Evolutionary conservation across 768 basidiomycete genomes (phyloP), one percentile per base, ranked within the genome.

Genomic region (Macrocybe gigantea): DNA sequence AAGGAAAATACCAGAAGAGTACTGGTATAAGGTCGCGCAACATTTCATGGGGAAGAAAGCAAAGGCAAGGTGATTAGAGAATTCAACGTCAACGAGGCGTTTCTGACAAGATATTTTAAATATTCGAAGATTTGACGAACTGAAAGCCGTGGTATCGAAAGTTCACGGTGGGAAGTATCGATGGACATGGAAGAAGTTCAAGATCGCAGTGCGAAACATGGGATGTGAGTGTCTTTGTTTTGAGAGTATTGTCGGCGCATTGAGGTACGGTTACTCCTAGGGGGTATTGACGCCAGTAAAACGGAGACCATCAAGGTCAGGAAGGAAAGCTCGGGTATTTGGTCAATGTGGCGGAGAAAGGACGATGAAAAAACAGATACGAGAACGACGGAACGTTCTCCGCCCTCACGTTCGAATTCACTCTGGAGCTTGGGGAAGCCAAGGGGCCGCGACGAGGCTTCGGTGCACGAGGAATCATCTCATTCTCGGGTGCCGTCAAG

Each of bases 121-220:
- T 22, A 4, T 31, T 31, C 44, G 35, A 43, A 78, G 81, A 49
- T 67, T 90, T 50, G 67, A 75, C 32, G 85, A 88, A 56, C 66
- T 90, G 49, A 87, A 87, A 65, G 75, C 75, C 38, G 84, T 90
- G 49, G 77, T 90, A 69, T 69, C 75, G 36, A 79, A 85, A 58
- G 77, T 90, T 53, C 77, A 88, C 51, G 87, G 85, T 8, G 85
- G 85, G 10, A 82, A 79, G 55, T 89, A 89, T 58, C 72, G 79
- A 43, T 90, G 88, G 88, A 83, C 76, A 52, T 90, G 88, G 88
- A 86, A 88, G 68, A 85, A 80, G 56, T 90, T 84, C 68, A 81
- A 75, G 65, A 71, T 85, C 45, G 88, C 87, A 3, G 82, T 90
- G 79, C 67, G 73, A 49, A 89, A 80, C 62, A 85, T 90, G 85